Evolutionary conservation across 257 asterid species (phyloP), one percentile per base, ranked within the genome.

Genomic region (Agastache rugosa): DNA sequence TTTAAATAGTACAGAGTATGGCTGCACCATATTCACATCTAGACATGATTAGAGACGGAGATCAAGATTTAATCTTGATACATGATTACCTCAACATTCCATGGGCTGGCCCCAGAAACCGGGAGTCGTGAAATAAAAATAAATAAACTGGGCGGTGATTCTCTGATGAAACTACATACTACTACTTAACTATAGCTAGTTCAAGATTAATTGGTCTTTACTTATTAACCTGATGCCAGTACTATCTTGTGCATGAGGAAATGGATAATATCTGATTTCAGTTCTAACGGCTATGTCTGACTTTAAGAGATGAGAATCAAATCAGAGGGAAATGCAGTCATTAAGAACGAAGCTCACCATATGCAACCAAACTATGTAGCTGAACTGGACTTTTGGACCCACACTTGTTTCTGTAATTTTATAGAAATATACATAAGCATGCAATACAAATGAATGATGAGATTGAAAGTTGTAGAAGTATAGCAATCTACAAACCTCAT

Each of bases 311-410:
- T n/a, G 22, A 66, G 23, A 69, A 66, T 58, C 64, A 77, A 61
- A 63, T 12, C 39, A 50, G 69, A 65, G 39, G 61, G 50, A 44
- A 66, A 75, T 22, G 66, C 20, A 69, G 65, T 74, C 54, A 25
- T 8, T 45, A 10, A 20, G 65, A 76, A 67, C 50, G 61, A 75
- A 79, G 67, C 91, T 82, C 81, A 92, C 97, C 93, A 68, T 77
- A 64, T 70, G 74, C 81, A 75, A 75, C 79, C 76, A 69, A 71
- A 81, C 83, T 85, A 93, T 55, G 97, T 83, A 56, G 93, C 96
- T 50, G 97, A 84, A 82, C 91, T 83, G 50, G 98, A 88, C 93
- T 93, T 93, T 74, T 93, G 98, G 85, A 93, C 95, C 98, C 98
- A 91, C 73, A 93, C 95, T 86, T 89, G 97, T 77, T 93, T 93